Evolutionary conservation across 2,329 filamentous ascomycete species (phyloP), one percentile per base, ranked within the genome.

Genomic region (Aureobasidium melanogenum): DNA sequence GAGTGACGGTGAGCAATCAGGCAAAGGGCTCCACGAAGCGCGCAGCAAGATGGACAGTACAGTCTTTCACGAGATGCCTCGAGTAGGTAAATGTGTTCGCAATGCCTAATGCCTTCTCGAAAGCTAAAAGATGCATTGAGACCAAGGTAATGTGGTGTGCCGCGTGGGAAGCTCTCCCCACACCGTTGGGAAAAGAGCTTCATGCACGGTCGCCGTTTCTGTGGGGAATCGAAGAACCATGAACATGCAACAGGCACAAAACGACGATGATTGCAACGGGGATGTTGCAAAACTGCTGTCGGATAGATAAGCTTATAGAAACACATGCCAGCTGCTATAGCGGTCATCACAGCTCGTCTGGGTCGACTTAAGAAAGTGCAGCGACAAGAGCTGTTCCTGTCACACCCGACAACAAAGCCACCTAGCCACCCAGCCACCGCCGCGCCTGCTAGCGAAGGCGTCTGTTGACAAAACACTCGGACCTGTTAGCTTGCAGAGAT

Each of bases 401-500:
- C 28, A 30, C 41, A n/a, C 39, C 52, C 50, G 39, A 24, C 19
- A 10, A n/a, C 24, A 24, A 48, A 59, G 56, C 56, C 56, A 59
- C 56, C 56, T 44, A 59, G 56, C 56, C 56, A 59, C 56, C 56
- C 56, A 59, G 56, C 56, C 56, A 59, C 56, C 9, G 9, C 28
- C 41, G 56, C 56, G 44, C 56, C 24, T 48, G 41, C 54, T 38
- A 59, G 56, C 56, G 56, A 59, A 50, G 7, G 48, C 24, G 56
- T 50, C 24, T 41, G 56, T 32, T 59, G 43, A 41, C 44, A 46
- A 46, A 50, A 59, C 30, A 48, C 43, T 59, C 56, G 56, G 56
- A 34, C 54, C 54, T 58, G 41, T 2, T 36, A 58, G 44, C 22
- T 41, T 59, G 56, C 56, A 59, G 56, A 59, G 56, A 59, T 59